These are phyloP conservation scores for Colletotrichum viniferum DNA, from an alignment of 2,329 filamentous ascomycete species.

Conservation along the genomic window DNA sequence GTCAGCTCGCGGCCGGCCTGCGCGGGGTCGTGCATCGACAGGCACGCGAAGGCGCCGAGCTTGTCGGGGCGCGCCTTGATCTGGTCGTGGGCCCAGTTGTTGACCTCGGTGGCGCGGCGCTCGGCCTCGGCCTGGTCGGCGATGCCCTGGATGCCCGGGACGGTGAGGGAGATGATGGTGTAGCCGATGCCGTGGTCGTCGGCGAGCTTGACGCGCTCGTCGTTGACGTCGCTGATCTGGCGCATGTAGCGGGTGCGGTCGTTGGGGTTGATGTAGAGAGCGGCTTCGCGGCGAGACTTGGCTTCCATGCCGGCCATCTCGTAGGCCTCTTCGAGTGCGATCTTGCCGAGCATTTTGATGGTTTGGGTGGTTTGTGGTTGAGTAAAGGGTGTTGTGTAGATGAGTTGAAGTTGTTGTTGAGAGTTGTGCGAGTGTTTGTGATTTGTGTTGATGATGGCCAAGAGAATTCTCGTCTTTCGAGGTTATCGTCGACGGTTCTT, in stretches of 20 bases:
- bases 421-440: background rate
- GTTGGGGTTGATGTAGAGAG: slow-evolving; percentile 54
- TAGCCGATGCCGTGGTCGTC: slow-evolving; percentile 53
- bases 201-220: slow-evolving; percentile 45
- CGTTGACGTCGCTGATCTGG: slow-evolving; percentile 53
- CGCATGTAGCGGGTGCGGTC: slow-evolving; percentile 61
- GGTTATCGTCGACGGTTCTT: background rate
- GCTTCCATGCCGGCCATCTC: slow-evolving; percentile 62
- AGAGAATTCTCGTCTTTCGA: accelerated
- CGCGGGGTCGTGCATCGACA: slow-evolving; percentile 58
- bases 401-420: background rate
- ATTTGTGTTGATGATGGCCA: background rate
- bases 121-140: slow-evolving; percentile 45
- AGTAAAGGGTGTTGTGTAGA: background rate
- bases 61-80: slow-evolving; percentile 43
- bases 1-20: slow-evolving; percentile 54
- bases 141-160: slow-evolving; percentile 52
- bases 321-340: slow-evolving; percentile 67
- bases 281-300: slow-evolving; percentile 65
- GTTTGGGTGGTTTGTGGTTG: background rate
- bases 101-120: slow-evolving; percentile 44
- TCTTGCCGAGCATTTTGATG: slow-evolving; percentile 59
- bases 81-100: slow-evolving; percentile 42
- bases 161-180: slow-evolving; percentile 52
- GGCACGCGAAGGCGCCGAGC: slow-evolving; percentile 51